These are phyloP conservation scores for Oryza australiensis DNA, from an alignment of 176 grass and related monocot species.

Conservation along the genomic window DNA sequence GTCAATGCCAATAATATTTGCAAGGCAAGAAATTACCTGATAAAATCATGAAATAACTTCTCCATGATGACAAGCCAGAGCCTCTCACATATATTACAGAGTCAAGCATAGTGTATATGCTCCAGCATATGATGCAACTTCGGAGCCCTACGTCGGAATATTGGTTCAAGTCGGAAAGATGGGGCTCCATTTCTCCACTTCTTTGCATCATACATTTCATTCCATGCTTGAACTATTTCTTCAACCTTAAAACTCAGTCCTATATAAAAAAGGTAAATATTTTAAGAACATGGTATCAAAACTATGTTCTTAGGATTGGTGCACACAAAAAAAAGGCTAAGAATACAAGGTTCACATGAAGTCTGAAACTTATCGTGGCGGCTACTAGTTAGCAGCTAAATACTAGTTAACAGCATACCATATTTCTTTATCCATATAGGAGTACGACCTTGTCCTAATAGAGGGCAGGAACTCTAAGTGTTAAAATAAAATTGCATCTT, in stretches of 20 bases:
- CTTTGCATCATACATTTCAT: constrained; percentile 75
- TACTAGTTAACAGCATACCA: background rate
- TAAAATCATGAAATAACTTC: background rate
- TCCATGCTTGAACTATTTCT: constrained; percentile 76
- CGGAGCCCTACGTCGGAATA: constrained; percentile 58
- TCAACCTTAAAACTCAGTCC: constrained; percentile 75
- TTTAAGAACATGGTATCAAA: constrained; percentile 12
- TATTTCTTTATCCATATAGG: background rate
- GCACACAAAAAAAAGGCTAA: background rate
- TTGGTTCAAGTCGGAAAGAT: constrained; percentile 54
- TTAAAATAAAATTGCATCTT: background rate
- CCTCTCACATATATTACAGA: background rate
- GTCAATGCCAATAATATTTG: background rate
- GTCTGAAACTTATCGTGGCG: background rate
- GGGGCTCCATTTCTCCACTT: constrained; percentile 53
- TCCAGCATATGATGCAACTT: constrained; percentile 68
- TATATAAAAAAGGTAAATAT: constrained; percentile 43
- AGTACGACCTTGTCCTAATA: background rate
- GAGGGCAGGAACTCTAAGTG: background rate
- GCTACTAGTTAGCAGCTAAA: background rate
- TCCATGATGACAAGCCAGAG: background rate
- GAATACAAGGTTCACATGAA: background rate
- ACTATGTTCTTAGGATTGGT: background rate
- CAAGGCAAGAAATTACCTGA: constrained; percentile 41
- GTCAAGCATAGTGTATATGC: constrained; percentile 54